phyloP scores from a whole-genome alignment of 2,329 filamentous ascomycete genomes.

The Zasmidium angulare region DNA sequence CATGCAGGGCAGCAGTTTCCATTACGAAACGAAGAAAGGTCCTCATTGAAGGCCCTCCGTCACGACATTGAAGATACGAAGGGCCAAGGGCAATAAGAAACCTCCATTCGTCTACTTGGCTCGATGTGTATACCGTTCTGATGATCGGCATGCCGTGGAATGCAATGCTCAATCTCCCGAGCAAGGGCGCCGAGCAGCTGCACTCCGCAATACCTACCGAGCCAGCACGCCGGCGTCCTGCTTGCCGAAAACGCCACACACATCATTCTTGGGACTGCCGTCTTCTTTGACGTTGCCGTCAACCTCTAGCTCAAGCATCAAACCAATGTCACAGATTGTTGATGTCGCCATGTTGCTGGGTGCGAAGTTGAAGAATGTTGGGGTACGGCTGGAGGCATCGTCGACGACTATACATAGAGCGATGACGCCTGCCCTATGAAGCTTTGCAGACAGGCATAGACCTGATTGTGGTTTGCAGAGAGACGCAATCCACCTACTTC shows the following conservation, averaged over 20 bases:
- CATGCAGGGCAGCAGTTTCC: neutral
- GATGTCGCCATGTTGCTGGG: neutral
- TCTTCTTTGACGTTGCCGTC: neutral
- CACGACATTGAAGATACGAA: neutral
- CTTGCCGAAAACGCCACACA: neutral
- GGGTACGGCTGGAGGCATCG: too few species aligned
- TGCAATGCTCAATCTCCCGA: constrained; percentile 1
- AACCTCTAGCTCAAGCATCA: neutral
- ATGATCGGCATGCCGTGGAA: constrained; percentile 5
- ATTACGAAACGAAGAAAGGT: too few species aligned
- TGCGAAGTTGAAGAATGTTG: neutral
- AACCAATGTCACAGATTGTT: constrained; percentile 2
- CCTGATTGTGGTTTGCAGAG: neutral
- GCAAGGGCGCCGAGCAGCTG: constrained; percentile 2
- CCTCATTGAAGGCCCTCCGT: too few species aligned
- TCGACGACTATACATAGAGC: neutral
- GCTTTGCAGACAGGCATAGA: neutral
- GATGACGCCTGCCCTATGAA: neutral
- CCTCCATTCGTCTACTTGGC: neutral
- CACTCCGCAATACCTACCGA: constrained; percentile 8
- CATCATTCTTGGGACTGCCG: neutral
- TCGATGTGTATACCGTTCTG: neutral
- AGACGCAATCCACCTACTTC: neutral
- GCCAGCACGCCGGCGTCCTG: constrained; percentile 1
- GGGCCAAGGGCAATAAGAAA: neutral